Base-by-base conservation (phyloP, 192 early-diverging fungal species). In the Neocallimastix lanati region DNA sequence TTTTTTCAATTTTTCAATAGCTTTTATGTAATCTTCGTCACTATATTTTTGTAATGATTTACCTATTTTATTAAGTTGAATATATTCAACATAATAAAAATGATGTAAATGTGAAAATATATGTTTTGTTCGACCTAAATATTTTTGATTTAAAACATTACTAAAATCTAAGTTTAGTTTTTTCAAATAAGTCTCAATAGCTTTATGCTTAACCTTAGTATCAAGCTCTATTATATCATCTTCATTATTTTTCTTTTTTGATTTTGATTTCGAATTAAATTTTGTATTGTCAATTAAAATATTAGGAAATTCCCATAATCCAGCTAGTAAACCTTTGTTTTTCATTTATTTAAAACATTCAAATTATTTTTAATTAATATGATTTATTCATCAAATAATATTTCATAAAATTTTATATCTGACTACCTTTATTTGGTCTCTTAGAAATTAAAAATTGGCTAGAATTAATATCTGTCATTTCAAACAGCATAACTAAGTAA, bases 291-390 rank as follows among this genome's bases (percentile, higher is more conserved):
- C 13, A 2, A 50, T 21, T 21, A 50, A 21, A 50, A 82, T 82
- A 79, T 84, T 84, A 11, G 91, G 90, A 80, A 93, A 93, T 82
- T 93, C 92, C 93, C 93, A 93, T 30, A 93, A 85, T 11, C 92
- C 92, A 29, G 92, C 92, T 21, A 93, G 76, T 33, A 93, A 82
- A 5, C 93, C 83, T 82, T 29, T 76, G 13, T 18, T 78, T 12
- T 78, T 15, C 15, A 33, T 33, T 6, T 33, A 33, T 33, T 33
- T 33, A 33, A 33, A 33, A n/a, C n/a, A n/a, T n/a, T n/a, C n/a
- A n/a, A n/a, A n/a, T n/a, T n/a, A n/a, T n/a, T n/a, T n/a, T n/a
- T n/a, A n/a, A n/a, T n/a, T n/a, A n/a, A n/a, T n/a, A n/a, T n/a
- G n/a, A n/a, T n/a, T n/a, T n/a, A n/a, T n/a, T n/a, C n/a, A n/a